These are phyloP conservation scores for Suillus americanus DNA, from an alignment of 768 basidiomycete genomes.

Conservation along the genomic window DNA sequence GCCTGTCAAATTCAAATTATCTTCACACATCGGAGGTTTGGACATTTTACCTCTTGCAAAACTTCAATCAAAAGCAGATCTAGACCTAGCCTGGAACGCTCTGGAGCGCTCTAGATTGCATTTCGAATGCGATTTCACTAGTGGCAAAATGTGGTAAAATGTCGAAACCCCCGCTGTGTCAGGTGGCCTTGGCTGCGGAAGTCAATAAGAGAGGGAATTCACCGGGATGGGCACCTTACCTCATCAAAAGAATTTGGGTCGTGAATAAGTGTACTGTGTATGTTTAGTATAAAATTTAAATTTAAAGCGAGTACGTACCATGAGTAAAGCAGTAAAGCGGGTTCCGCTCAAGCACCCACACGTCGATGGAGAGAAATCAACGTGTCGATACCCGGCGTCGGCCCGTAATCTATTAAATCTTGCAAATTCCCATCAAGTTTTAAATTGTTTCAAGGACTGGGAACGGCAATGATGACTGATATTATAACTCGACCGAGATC, in stretches of 20 bases:
- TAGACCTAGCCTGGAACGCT: no score
- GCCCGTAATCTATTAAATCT: not conserved
- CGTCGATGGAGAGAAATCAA: not conserved
- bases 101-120: no score
- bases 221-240: not conserved
- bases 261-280: not conserved
- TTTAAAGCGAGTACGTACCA: not conserved
- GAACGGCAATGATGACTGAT: no score
- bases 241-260: not conserved
- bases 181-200: not conserved
- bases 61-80: no score
- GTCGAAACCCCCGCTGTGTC: no score
- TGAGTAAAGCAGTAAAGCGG: not conserved
- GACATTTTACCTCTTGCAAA: no score
- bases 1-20: no score
- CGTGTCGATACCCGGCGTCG: not conserved
- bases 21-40: no score
- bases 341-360: no score
- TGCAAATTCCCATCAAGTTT: not conserved
- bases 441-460: not conserved
- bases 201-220: not conserved
- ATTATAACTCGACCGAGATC: not conserved
- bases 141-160: no score
- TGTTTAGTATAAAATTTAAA: not conserved
- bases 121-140: no score